phyloP scores from a whole-genome alignment of 805 yeast genomes.

The Teunomyces kruisii region DNA sequence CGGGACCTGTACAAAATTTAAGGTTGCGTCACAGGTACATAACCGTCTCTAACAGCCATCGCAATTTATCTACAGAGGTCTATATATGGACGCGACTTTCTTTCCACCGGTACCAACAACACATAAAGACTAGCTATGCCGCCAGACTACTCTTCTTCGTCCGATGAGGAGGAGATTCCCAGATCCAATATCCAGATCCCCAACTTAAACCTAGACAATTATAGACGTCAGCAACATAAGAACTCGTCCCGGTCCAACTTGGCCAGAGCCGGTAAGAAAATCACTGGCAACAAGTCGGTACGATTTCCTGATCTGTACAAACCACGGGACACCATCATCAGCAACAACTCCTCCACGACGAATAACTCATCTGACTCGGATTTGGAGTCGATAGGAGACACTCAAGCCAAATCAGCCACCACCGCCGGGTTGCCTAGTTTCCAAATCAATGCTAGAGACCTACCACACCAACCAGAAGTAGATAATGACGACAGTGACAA shows the following conservation, averaged over 20 bases:
- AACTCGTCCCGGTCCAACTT: conserved; percentile 19
- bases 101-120: not conserved
- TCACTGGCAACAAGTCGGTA: conserved; percentile 21
- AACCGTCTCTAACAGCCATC: not conserved
- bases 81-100: not conserved
- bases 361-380: conserved; percentile 21
- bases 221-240: conserved; percentile 18
- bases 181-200: conserved; percentile 32
- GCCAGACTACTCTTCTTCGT: conserved; percentile 9
- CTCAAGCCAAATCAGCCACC: conserved; percentile 1
- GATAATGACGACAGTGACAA: conserved; percentile 8
- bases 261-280: conserved; percentile 26
- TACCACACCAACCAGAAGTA: not conserved
- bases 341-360: conserved; percentile 24
- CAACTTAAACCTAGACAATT: conserved; percentile 19
- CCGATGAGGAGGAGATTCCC: conserved; percentile 31
- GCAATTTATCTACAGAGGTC: not conserved
- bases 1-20: not conserved
- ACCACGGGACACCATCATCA: conserved; percentile 27
- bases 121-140: not conserved
- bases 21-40: conserved; percentile 4
- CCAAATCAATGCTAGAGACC: conserved; percentile 10
- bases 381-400: conserved; percentile 2
- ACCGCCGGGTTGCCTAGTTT: conserved; percentile 24
- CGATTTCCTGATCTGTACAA: conserved; percentile 29